phyloP scores from a whole-genome alignment of 208 protist genomes.

The Leishmania aethiopica region DNA sequence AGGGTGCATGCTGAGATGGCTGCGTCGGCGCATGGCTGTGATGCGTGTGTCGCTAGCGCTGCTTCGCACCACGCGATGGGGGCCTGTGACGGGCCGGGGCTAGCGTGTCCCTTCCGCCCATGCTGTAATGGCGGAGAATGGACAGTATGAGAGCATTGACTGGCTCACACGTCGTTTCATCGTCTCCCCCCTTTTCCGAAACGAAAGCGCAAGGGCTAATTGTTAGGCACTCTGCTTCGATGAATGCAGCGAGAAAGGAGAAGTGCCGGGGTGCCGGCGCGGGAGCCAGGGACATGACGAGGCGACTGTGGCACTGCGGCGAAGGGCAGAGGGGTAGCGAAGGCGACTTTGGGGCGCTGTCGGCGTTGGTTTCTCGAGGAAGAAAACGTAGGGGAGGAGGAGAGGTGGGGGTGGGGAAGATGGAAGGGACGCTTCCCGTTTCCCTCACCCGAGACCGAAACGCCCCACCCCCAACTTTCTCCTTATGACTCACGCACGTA shows the following conservation, averaged over 20 bases:
- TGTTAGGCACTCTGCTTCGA: no score
- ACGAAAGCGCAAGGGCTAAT: not conserved
- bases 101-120: no score
- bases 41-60: not conserved
- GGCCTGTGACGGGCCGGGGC: not conserved
- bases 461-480: not conserved
- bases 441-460: not conserved
- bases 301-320: not conserved
- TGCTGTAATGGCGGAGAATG: not conserved
- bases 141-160: not conserved
- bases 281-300: not conserved
- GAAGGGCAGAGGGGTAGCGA: not conserved
- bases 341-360: not conserved
- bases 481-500: not conserved
- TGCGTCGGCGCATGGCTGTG: conserved; percentile 18
- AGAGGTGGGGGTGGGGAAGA: not conserved
- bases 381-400: not conserved
- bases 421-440: not conserved
- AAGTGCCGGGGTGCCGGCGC: not conserved
- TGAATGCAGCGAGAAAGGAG: not conserved
- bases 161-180: not conserved
- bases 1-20: not conserved
- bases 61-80: not conserved
- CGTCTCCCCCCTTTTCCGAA: not conserved
- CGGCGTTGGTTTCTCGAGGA: not conserved